Conservation (phyloP, 257 asterid species). For the Nicotiana knightiana region DNA sequence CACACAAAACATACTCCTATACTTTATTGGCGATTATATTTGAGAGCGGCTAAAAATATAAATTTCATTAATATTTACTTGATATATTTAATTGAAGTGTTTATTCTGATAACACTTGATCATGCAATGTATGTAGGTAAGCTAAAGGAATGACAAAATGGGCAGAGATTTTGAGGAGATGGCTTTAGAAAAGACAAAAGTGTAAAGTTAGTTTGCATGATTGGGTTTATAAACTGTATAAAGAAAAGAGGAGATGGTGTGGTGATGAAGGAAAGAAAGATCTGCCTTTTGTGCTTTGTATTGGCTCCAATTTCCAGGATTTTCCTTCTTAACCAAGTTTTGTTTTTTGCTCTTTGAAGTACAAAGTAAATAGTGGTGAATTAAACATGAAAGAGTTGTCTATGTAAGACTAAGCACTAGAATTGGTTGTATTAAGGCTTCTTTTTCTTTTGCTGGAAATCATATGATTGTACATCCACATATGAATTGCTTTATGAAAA, state of each 20-base stretch:
- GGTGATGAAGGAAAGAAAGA: slow-evolving; percentile 1
- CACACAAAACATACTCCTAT: too few species aligned
- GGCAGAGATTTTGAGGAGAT: slow-evolving; percentile 2
- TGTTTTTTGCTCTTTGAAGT: not conserved
- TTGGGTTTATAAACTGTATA: not conserved
- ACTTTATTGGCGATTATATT: too few species aligned
- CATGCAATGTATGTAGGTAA: slow-evolving; percentile 8
- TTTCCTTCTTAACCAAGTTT: slow-evolving; percentile 9
- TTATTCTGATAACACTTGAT: not conserved
- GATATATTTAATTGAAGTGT: not conserved
- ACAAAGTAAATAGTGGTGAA: not conserved
- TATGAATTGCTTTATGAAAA: not conserved
- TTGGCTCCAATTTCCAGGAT: not conserved
- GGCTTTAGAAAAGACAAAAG: slow-evolving; percentile 10
- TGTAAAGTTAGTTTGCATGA: slow-evolving; percentile 9
- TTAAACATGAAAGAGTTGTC: not conserved
- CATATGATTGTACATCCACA: not conserved
- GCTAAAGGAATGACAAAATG: slow-evolving; percentile 4
- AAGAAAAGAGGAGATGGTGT: not conserved
- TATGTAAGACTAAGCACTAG: not conserved
- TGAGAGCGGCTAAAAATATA: too few species aligned
- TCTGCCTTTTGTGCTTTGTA: not conserved
- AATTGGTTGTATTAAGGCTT: not conserved
- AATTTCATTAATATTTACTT: not conserved
- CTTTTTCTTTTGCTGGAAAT: not conserved